Base-by-base conservation (phyloP, 371 early-diverging fungal genomes). In the Phascolomyces articulosus region DNA sequence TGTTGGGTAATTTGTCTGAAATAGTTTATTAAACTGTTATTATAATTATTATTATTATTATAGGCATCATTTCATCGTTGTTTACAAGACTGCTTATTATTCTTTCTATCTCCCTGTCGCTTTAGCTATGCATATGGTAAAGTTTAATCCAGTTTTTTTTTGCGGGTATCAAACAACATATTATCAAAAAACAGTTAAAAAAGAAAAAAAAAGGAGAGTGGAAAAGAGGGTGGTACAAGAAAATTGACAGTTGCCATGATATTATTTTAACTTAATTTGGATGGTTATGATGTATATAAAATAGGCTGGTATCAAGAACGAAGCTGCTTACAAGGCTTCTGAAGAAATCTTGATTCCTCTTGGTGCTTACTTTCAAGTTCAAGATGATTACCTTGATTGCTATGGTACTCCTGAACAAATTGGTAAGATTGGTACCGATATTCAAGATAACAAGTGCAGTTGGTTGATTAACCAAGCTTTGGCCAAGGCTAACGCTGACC, bases 21-120 rank as follows among this genome's bases (percentile, higher is more conserved):
- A 34, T 34, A 34, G n/a, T n/a, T n/a, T n/a, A n/a, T n/a, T n/a
- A n/a, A n/a, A n/a, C n/a, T n/a, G n/a, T n/a, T n/a, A n/a, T n/a
- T n/a, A 1, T 34, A 34, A 34, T 2, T 2, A 34, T 1, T 34
- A n/a, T 34, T 28, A 21, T 13, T n/a, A 18, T 31, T 63, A 8
- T 71, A 89, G 90, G 73, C 92, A 98, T 78, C 77, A 88, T 55
- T 95, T 91, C 79, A 98, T 99, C 77, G 96, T 97, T 70, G 87
- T 90, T 64, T 96, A 92, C 88, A 99, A 99, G 87, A 99, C 98
- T 53, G 94, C 96, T n/a, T 96, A 91, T 84, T 99, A 99, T 85
- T 96, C 98, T 40, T 98, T 99, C 87, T 98, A 99, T 80, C 87
- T 99, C 55, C 98, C 99, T 27, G 96, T 98, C 24, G 98, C 97